Percentiles rank a stretch among this genome's conserved stretches.
phyloP scores from a whole-genome alignment of 306 rosid genomes.

The Fragaria nilgerrensis region DNA sequence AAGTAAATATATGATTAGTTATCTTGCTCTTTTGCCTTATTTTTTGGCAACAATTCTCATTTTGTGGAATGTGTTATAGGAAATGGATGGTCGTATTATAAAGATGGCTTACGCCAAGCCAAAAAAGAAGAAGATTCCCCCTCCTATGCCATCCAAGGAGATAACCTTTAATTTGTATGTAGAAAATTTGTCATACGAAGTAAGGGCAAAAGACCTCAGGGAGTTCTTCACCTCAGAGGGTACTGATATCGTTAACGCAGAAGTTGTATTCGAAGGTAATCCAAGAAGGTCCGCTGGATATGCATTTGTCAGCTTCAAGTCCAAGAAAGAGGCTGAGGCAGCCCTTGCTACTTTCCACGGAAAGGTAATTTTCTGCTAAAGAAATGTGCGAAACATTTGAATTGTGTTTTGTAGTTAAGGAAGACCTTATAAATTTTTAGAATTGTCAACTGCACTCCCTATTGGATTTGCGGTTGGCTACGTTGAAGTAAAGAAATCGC shows the following conservation, averaged over 20 bases:
- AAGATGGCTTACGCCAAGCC: slow-evolving; percentile 59
- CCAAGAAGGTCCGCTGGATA: slow-evolving; percentile 78
- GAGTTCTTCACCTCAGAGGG: slow-evolving; percentile 67
- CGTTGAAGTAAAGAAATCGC: slow-evolving; percentile 10
- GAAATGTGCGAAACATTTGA: slow-evolving; percentile 4
- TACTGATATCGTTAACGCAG: slow-evolving; percentile 56
- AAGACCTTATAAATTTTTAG: background rate
- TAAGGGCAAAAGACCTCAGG: slow-evolving; percentile 68
- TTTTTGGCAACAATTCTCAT: slow-evolving; percentile 1
- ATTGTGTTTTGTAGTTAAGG: slow-evolving; percentile 4
- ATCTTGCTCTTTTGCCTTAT: background rate
- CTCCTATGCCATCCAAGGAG: slow-evolving; percentile 48
- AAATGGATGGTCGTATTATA: slow-evolving; percentile 65
- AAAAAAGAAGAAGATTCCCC: slow-evolving; percentile 48
- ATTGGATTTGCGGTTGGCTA: background rate
- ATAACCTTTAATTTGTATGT: slow-evolving; percentile 78
- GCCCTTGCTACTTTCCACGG: slow-evolving; percentile 70
- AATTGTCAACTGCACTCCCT: background rate
- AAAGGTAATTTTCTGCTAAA: slow-evolving; percentile 54
- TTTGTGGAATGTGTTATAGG: slow-evolving; percentile 42
- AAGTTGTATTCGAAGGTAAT: slow-evolving; percentile 57
- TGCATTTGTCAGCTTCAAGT: slow-evolving; percentile 85
- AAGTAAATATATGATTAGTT: slow-evolving; percentile 1
- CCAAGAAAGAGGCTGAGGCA: slow-evolving; percentile 74
- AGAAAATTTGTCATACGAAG: slow-evolving; percentile 70